Evolutionary conservation across 148 eudicot genomes (phyloP), one percentile per base, ranked within the genome.

Genomic region (Hydrangea macrophylla): DNA sequence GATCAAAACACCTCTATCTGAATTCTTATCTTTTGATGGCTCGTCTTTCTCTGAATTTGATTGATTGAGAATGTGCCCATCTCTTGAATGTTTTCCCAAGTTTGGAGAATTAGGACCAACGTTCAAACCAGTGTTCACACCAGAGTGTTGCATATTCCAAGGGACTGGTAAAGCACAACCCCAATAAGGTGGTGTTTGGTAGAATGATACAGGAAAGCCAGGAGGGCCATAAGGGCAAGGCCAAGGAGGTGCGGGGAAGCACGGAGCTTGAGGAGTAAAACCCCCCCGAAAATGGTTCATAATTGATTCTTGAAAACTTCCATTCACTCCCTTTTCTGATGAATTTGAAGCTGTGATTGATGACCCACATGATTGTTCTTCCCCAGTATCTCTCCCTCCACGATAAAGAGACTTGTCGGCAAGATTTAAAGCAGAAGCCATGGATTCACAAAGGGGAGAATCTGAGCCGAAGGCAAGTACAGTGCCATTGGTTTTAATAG

Each of bases 31-130:
- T 11, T 66, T 17, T 6, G 32, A 26, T 8, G 27, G 7, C 15
- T 75, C 55, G 26, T 76, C 84, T 13, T 66, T 69, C 10, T 63
- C 75, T 8, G 55, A 35, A 5, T 65, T 65, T 12, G 73, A 74
- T 36, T 65, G 30, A 6, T 32, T 55, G 20, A 79, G 57, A 58
- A 60, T 27, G 26, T 45, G 45, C 4, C 50, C 84, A n/a, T 88
- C 95, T 76, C 88, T 78, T 30, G 80, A 74, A 53, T 81, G 97
- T 71, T 91, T 91, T 44, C 94, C 88, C 32, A 86, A 67, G 9
- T 75, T 65, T 12, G 67, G 74, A 26, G 84, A 76, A 72, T 51
- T 71, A 39, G 86, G 78, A 65, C 73, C 73, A 7, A 65, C 69
- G 44, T 68, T 75, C 31, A 68, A 27, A 7, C 70, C 73, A 7